Evolutionary conservation across 257 asterid species (phyloP).

Genomic region (Ehretia macrophylla): DNA sequence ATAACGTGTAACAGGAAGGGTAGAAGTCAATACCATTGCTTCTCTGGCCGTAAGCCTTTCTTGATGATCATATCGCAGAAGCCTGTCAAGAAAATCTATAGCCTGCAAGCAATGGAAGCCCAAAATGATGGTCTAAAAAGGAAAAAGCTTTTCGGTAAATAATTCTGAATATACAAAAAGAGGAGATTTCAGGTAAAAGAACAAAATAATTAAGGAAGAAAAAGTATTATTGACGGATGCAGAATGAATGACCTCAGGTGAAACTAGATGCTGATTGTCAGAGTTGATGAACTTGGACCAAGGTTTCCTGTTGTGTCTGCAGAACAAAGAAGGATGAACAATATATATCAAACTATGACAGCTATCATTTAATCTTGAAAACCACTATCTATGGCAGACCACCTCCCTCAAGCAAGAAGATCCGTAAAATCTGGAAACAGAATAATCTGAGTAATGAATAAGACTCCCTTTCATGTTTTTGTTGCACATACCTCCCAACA

Average conservation of each 20-base stretch:
- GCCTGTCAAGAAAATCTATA: constrained; percentile 4
- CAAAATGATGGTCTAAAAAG: neutral
- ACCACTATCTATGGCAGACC: too few species aligned
- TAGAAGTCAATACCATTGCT: neutral
- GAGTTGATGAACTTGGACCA: constrained; percentile 25
- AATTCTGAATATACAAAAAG: neutral
- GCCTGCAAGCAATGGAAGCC: neutral
- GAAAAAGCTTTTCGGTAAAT: neutral
- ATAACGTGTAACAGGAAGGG: neutral
- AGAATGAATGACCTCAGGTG: neutral
- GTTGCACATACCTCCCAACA: constrained; percentile 91
- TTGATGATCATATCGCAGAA: constrained; percentile 1
- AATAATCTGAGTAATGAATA: too few species aligned
- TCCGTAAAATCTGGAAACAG: too few species aligned
- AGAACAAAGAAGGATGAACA: constrained; percentile 4
- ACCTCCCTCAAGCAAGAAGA: too few species aligned
- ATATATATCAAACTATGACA: too few species aligned
- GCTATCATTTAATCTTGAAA: neutral
- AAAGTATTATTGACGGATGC: neutral
- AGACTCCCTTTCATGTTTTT: too few species aligned
- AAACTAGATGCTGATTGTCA: constrained; percentile 1
- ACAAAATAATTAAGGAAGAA: neutral
- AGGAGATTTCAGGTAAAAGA: neutral
- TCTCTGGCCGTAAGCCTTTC: constrained; percentile 2
- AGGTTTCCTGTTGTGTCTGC: constrained; percentile 35